A percentile compares a stretch with the other conserved stretches of the same genome.
These are phyloP conservation scores for Coemansia sp. DNA, from an alignment of 192 early-diverging fungal genomes.

Conservation along the genomic window DNA sequence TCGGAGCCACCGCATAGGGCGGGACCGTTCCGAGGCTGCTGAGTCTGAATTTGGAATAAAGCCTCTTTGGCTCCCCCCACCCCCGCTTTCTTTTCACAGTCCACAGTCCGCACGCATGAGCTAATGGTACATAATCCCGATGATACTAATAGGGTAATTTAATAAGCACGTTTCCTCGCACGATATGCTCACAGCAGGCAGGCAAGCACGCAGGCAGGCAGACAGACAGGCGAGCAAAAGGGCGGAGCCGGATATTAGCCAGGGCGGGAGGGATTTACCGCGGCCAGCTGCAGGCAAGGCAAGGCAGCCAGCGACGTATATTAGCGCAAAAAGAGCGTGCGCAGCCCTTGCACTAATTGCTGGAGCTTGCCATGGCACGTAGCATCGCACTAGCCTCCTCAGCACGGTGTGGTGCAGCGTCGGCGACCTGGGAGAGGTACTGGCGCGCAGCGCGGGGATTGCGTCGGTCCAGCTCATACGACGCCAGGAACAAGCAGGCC, in stretches of 20 bases:
- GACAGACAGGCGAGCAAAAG: not conserved
- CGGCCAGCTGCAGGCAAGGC: not conserved
- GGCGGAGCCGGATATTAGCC: not conserved
- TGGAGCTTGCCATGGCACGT: slow-evolving; percentile 23
- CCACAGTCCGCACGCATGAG: slow-evolving; percentile 3
- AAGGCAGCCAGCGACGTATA: not conserved
- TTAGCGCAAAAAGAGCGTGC: not conserved
- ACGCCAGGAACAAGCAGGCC: slow-evolving; percentile 49
- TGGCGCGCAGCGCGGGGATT: slow-evolving; percentile 24
- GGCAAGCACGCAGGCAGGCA: too few species aligned
- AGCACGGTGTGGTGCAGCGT: slow-evolving; percentile 29
- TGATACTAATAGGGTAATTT: not conserved
- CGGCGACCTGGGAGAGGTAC: slow-evolving; percentile 48
- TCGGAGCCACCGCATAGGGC: not conserved
- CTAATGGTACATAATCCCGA: not conserved
- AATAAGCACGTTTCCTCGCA: not conserved
- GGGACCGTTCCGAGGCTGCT: not conserved
- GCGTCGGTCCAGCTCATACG: slow-evolving; percentile 43
- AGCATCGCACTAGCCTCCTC: slow-evolving; percentile 51
- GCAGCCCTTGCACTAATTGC: not conserved
- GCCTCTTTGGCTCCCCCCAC: not conserved
- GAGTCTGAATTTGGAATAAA: not conserved
- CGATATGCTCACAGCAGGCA: not conserved
- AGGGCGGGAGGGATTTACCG: not conserved
- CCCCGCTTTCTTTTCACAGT: not conserved